Percentiles rank a stretch among this genome's conserved stretches.
phyloP scores from a whole-genome alignment of 2,329 filamentous ascomycete species.

The Xylaria arbuscula region DNA sequence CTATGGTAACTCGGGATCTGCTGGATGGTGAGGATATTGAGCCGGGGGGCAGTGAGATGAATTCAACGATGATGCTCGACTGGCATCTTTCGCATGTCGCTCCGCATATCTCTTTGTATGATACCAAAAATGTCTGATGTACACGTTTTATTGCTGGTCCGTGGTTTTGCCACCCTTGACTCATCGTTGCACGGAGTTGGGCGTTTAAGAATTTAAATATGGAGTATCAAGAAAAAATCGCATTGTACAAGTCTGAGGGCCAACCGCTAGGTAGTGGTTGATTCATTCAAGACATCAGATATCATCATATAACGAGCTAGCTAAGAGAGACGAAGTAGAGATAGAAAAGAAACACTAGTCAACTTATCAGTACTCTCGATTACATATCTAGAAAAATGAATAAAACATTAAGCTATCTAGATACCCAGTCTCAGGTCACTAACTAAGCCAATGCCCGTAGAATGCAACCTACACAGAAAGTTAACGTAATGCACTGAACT shows the following conservation, averaged over 20 bases:
- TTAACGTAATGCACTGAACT: not conserved
- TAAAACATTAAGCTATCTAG: conserved; percentile 9
- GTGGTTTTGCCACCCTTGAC: conserved; percentile 22
- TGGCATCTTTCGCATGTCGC: conserved; percentile 11
- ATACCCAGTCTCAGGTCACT: not conserved
- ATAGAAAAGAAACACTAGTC: not conserved
- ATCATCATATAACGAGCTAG: not conserved
- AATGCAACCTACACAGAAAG: conserved; percentile 2
- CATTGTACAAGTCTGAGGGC: conserved; percentile 17
- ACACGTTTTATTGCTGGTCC: conserved; percentile 12
- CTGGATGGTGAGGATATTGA: conserved; percentile 58
- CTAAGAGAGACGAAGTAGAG: not conserved
- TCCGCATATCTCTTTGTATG: conserved; percentile 35
- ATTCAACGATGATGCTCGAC: conserved; percentile 35
- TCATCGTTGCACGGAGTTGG: conserved; percentile 42
- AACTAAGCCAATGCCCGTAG: conserved; percentile 13
- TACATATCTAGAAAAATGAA: conserved; percentile 11
- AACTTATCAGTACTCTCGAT: conserved; percentile 1
- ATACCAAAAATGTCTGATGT: conserved; percentile 30
- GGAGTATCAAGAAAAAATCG: conserved; percentile 21
- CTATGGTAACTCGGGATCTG: conserved; percentile 63
- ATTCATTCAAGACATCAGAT: conserved; percentile 4
- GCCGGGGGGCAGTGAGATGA: conserved; percentile 2
- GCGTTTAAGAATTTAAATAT: conserved; percentile 30
- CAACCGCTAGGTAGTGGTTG: not conserved